Evolutionary conservation across 2,329 filamentous ascomycete genomes (phyloP).

Genomic region (Aspergillus tanneri): DNA sequence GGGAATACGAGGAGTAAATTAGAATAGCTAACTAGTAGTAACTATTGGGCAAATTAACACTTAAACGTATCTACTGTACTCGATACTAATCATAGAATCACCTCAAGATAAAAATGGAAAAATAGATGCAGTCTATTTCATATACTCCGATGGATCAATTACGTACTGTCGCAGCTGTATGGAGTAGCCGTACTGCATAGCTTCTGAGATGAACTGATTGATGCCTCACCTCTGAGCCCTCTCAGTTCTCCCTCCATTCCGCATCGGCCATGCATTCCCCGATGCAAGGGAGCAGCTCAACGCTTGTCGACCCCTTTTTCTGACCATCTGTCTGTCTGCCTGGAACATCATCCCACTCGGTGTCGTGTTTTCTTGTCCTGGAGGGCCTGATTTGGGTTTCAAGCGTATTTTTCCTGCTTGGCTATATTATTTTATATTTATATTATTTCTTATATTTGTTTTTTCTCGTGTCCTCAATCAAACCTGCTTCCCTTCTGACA

Average conservation of each 20-base stretch:
- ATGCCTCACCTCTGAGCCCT: neutral
- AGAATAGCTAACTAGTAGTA: neutral
- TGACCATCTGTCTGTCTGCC: conserved; percentile 4
- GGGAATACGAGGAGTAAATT: conserved; percentile 1
- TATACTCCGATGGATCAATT: no score
- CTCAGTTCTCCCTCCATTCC: conserved; percentile 8
- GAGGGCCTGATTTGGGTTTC: neutral
- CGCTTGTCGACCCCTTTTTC: conserved; percentile 17
- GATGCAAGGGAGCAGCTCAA: conserved; percentile 14
- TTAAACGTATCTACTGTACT: no score
- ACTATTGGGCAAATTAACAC: no score
- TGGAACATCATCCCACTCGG: conserved; percentile 5
- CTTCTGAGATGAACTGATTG: neutral
- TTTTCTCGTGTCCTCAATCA: neutral
- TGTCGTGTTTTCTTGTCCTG: neutral
- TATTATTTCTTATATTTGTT: neutral
- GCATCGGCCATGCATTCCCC: conserved; percentile 19
- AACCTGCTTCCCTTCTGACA: neutral
- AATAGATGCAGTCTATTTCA: no score
- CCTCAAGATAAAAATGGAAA: no score
- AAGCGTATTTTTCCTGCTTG: neutral
- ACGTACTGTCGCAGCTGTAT: no score
- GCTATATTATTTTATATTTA: neutral
- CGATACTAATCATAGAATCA: no score
- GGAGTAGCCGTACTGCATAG: neutral